Percentiles rank a stretch among this genome's conserved stretches.
Evolutionary conservation across 1,139 yeast species (phyloP).

Genomic region (Saccharomycopsis phalli): DNA sequence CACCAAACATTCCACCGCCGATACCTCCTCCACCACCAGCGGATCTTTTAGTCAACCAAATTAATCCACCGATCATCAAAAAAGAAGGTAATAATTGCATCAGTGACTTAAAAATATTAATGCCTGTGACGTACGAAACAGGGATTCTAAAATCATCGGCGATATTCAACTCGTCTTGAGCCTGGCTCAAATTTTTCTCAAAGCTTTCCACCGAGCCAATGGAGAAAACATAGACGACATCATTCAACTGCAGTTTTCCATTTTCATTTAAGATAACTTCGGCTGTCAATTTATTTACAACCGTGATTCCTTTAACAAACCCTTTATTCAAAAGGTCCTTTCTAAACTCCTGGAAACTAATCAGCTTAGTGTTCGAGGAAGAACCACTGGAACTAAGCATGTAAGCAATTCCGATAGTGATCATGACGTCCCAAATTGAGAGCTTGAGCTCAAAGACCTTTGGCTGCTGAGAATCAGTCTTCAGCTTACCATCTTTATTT

Average conservation of each 20-base stretch:
- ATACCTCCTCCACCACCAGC: constrained; percentile 41
- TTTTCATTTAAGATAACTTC: constrained; percentile 56
- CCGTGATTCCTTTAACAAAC: constrained; percentile 56
- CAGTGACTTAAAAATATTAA: constrained; percentile 46
- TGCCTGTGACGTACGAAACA: constrained; percentile 51
- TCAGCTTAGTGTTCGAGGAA: constrained; percentile 5
- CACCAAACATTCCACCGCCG: constrained; percentile 50
- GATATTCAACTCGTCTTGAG: constrained; percentile 53
- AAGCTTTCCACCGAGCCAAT: constrained; percentile 69
- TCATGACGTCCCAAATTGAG: constrained; percentile 13
- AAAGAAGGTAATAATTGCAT: constrained; percentile 63
- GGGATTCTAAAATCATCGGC: constrained; percentile 58
- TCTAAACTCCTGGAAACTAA: constrained; percentile 55
- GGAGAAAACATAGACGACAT: constrained; percentile 48
- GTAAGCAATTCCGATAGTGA: constrained; percentile 10
- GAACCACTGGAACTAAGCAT: constrained; percentile 4
- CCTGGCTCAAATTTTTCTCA: constrained; percentile 55
- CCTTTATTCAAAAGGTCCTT: constrained; percentile 54
- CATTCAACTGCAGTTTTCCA: constrained; percentile 32
- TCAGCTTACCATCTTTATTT: constrained; percentile 1
- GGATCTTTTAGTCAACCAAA: constrained; percentile 57
- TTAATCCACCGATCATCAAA: constrained; percentile 60
- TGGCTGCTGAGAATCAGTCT: too few relatives aligned
- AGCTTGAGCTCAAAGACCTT: constrained; percentile 10
- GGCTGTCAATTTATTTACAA: constrained; percentile 54